Base-by-base conservation (phyloP, 257 asterid genomes). In the Scutellaria baicalensis region DNA sequence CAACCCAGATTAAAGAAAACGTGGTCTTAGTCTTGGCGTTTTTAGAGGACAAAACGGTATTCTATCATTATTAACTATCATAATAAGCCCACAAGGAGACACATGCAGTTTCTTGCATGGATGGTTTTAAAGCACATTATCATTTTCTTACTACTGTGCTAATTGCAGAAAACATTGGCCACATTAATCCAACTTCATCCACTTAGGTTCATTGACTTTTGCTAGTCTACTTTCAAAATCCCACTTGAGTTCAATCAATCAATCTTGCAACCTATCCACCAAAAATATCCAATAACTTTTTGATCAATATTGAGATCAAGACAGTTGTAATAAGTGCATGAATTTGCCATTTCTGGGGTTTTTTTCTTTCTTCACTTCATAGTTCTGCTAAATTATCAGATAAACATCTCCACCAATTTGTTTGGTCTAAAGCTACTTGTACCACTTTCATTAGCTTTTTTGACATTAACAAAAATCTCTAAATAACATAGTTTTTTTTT, bases 301-400 rank as follows among this genome's bases (percentile, higher is more conserved):
- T 69, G 58, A 43, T 60, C 57, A 57, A 27, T 31, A 69, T 40
- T 57, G 21, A 54, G 45, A 54, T 56, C 9, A 1, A 48, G 42
- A 8, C 43, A 36, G 48, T 16, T 54, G 49, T 45, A 8, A 47
- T 47, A 38, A 55, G 59, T 67, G 70, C 64, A 42, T 50, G 60
- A 31, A 18, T 49, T 51, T 75, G 74, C 79, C 79, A 49, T 59
- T 58, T 74, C 62, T 67, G 74, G 69, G 56, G 27, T 67, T 55
- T 43, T 13, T 55, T 43, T 13, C 42, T n/a, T n/a, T n/a, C 70
- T 31, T 59, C 56, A 74, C 61, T 57, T 47, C 50, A 35, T n/a
- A 52, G n/a, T 17, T 27, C 68, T 45, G 59, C 50, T 47, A 36
- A 70, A 42, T 33, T 36, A 73, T 68, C 44, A 55, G 44, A 38